A percentile compares a stretch with the other conserved stretches of the same genome.
phyloP scores from a whole-genome alignment of 139 green algal genomes.

The Nannochloris sp. region DNA sequence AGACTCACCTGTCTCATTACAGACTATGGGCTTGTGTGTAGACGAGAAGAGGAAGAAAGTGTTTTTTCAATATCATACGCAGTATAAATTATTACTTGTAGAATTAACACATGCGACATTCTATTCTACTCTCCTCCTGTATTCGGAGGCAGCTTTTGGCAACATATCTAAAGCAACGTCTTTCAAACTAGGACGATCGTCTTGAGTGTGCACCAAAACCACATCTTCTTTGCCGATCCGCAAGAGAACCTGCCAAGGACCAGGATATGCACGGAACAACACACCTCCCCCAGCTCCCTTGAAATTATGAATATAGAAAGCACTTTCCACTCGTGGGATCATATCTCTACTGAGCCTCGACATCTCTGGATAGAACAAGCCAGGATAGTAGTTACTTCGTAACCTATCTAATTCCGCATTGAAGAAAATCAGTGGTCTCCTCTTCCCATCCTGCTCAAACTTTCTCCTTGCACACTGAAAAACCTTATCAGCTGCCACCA shows the following conservation, averaged over 20 bases:
- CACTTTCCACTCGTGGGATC: constrained; percentile 47
- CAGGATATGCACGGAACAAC: constrained; percentile 72
- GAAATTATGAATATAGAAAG: constrained; percentile 87
- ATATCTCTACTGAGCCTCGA: constrained; percentile 25
- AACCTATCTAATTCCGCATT: constrained; percentile 84
- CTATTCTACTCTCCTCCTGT: neutral
- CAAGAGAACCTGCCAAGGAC: constrained; percentile 68
- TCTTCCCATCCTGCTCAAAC: neutral
- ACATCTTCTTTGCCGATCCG: constrained; percentile 20
- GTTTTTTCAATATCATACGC: constrained; percentile 60
- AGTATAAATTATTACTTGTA: constrained; percentile 25
- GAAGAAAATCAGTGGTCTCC: constrained; percentile 73
- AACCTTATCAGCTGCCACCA: constrained; percentile 56
- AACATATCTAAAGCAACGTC: constrained; percentile 76
- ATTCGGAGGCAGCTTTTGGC: constrained; percentile 11
- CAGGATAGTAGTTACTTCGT: constrained; percentile 59
- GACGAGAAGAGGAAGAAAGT: constrained; percentile 49
- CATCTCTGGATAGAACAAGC: constrained; percentile 76
- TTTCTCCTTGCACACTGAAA: constrained; percentile 31
- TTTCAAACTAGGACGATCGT: constrained; percentile 57
- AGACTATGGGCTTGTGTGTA: constrained; percentile 52
- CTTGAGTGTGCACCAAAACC: constrained; percentile 45
- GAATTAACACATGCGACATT: neutral
- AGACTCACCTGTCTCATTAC: constrained; percentile 52
- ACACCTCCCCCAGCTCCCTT: constrained; percentile 55